Evolutionary conservation across 345 rosid genomes (phyloP).

Genomic region (Bretschneidera sinensis): DNA sequence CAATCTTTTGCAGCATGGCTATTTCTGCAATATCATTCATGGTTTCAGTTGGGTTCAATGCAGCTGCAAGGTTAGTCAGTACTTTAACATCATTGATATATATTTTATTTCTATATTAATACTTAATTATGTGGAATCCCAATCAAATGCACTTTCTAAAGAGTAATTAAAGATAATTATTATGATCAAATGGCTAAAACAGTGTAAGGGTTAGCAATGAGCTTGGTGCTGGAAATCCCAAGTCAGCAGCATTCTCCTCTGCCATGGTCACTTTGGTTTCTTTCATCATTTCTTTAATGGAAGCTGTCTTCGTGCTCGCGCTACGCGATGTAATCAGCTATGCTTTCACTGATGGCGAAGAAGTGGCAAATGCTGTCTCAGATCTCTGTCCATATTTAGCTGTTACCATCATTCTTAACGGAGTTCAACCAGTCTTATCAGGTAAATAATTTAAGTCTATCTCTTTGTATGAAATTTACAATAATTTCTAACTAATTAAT

Average conservation of each 20-base stretch:
- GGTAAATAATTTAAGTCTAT: constrained; percentile 45
- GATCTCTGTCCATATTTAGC: constrained; percentile 54
- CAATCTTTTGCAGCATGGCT: constrained; percentile 59
- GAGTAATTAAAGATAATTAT: no score
- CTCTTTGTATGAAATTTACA: no score
- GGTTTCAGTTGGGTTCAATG: constrained; percentile 89
- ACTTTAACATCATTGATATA: no score
- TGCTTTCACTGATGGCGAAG: constrained; percentile 51
- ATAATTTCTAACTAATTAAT: not conserved
- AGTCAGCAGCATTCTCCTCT: constrained; percentile 54
- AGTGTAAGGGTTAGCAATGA: constrained; percentile 57
- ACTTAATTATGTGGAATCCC: no score
- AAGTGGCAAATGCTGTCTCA: constrained; percentile 49
- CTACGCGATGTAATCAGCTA: constrained; percentile 51
- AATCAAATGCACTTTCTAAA: no score
- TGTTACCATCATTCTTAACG: constrained; percentile 42
- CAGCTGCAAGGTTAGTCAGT: constrained; percentile 67
- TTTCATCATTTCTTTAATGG: constrained; percentile 36
- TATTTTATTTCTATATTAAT: no score
- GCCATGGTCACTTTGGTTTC: constrained; percentile 35
- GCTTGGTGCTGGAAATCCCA: constrained; percentile 71
- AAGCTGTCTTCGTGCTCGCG: constrained; percentile 34
- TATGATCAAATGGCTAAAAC: not conserved
- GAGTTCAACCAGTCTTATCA: constrained; percentile 58
- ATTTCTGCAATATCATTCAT: constrained; percentile 51